Base-by-base conservation (phyloP, 345 rosid species). In the Iberis pinnata region DNA sequence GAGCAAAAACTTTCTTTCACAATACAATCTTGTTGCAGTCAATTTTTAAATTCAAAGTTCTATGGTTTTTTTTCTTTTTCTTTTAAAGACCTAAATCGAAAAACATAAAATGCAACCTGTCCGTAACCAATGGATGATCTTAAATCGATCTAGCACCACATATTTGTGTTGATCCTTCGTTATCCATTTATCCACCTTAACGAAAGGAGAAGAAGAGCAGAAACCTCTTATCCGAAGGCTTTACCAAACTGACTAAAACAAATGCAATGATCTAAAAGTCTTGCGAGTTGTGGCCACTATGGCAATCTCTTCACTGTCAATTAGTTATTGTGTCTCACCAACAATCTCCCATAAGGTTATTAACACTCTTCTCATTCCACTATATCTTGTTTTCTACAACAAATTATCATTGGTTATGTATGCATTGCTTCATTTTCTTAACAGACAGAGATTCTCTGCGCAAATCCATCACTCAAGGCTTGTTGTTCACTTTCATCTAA, bases 231-330 rank as follows among this genome's bases (percentile, higher is more conserved):
- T 24, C 53, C 0, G 2, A 27, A 27, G 3, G 32, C 32, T 27
- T 27, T 27, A 27, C 32, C 32, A 2, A 35, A 27, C 26, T 46
- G 25, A 32, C 31, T n/a, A 31, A 52, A 53, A 44, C 43, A 1
- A n/a, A 66, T 11, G 29, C 60, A 43, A 19, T 65, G 64, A 14
- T 43, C 60, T 8, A 5, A 39, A 39, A 42, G 24, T 22, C 52
- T 64, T 27, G 16, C 5, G 16, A 36, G 9, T 48, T 51, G 56
- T 60, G 47, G 58, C 58, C 53, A 31, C 18, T 18, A 80, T 85
- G 89, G 78, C 82, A 16, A 56, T 74, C 41, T 73, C 81, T 62
- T 75, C 82, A 18, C 65, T 80, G 49, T 71, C 95, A 38, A 17
- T 78, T 43, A 43, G 62, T 31, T 58, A 7, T 49, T 76, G 74